Percentiles rank a stretch among this genome's conserved stretches.
Evolutionary conservation across 2,329 filamentous ascomycete genomes (phyloP).

Genomic region (Moelleriella libera): DNA sequence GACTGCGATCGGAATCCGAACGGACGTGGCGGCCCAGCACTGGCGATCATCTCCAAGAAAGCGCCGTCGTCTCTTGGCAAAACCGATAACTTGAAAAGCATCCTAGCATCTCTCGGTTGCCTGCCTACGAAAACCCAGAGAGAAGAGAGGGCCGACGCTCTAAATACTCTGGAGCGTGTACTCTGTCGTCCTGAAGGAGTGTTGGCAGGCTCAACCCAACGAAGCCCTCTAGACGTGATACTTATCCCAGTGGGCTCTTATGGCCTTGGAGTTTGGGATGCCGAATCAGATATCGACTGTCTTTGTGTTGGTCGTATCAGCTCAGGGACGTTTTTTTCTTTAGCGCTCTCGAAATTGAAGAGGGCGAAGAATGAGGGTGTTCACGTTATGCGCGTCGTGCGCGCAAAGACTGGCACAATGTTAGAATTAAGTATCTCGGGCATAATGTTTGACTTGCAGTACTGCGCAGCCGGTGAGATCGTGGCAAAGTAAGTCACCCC

Average conservation of each 20-base stretch:
- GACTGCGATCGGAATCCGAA: not conserved
- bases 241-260: slow-evolving; percentile 53
- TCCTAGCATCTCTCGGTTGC: slow-evolving; percentile 21
- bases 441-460: slow-evolving; percentile 50
- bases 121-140: slow-evolving; percentile 33
- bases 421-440: slow-evolving; percentile 45
- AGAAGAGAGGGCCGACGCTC: slow-evolving; percentile 23
- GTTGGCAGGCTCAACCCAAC: slow-evolving; percentile 3
- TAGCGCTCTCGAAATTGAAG: slow-evolving; percentile 39
- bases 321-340: slow-evolving; percentile 44
- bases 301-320: slow-evolving; percentile 50
- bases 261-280: slow-evolving; percentile 46
- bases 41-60: slow-evolving; percentile 14
- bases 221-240: slow-evolving; percentile 23
- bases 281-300: slow-evolving; percentile 49
- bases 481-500: slow-evolving; percentile 26
- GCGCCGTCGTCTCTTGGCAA: slow-evolving; percentile 17
- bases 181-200: slow-evolving; percentile 19
- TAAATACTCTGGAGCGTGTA: slow-evolving; percentile 28
- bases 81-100: slow-evolving; percentile 19
- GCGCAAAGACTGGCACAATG: slow-evolving; percentile 46
- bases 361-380: slow-evolving; percentile 28
- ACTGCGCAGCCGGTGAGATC: slow-evolving; percentile 44
- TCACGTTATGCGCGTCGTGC: slow-evolving; percentile 40
- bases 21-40: not conserved